Conservation (phyloP, 768 basidiomycete species). For the Thelephora ganbajun region DNA sequence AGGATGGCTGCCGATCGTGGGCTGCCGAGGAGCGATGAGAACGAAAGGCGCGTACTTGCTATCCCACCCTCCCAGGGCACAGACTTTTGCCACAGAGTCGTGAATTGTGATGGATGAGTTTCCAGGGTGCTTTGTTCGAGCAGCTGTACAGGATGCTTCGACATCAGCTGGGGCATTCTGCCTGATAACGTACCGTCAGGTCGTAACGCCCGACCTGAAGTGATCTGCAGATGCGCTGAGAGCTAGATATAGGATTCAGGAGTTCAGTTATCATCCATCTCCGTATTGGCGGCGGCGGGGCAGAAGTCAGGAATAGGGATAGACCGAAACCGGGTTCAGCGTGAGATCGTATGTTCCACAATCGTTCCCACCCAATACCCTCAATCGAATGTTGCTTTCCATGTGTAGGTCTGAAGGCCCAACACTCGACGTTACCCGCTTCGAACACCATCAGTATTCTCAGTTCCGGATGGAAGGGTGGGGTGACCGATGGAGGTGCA, state of each 20-base stretch:
- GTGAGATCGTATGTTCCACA: slow-evolving; percentile 59
- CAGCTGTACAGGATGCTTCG: slow-evolving; percentile 17
- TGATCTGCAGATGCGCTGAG: slow-evolving; percentile 83
- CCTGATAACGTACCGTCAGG: slow-evolving; percentile 25
- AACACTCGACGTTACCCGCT: slow-evolving; percentile 71
- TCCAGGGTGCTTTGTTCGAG: slow-evolving; percentile 66
- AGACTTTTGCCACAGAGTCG: slow-evolving; percentile 60
- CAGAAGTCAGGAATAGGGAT: too few relatives aligned
- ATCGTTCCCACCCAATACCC: slow-evolving; percentile 56
- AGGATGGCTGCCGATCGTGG: too few relatives aligned
- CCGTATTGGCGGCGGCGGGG: not conserved
- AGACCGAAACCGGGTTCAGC: slow-evolving; percentile 49
- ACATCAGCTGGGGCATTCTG: not conserved
- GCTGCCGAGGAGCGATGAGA: not conserved
- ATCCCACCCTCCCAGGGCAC: slow-evolving; percentile 91
- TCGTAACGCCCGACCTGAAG: slow-evolving; percentile 50
- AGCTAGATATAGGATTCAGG: slow-evolving; percentile 25
- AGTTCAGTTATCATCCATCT: not conserved
- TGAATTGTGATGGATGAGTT: slow-evolving; percentile 67
- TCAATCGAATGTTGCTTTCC: slow-evolving; percentile 42
- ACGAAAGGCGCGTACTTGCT: slow-evolving; percentile 54
- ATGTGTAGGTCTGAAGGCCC: slow-evolving; percentile 27
- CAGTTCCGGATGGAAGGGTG: slow-evolving; percentile 27
- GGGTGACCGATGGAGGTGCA: slow-evolving; percentile 44
- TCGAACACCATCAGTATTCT: slow-evolving; percentile 71